Evolutionary conservation across 73 alveolate genomes (phyloP), one percentile per base, ranked within the genome.

Genomic region (Paramecium octaurelia): DNA sequence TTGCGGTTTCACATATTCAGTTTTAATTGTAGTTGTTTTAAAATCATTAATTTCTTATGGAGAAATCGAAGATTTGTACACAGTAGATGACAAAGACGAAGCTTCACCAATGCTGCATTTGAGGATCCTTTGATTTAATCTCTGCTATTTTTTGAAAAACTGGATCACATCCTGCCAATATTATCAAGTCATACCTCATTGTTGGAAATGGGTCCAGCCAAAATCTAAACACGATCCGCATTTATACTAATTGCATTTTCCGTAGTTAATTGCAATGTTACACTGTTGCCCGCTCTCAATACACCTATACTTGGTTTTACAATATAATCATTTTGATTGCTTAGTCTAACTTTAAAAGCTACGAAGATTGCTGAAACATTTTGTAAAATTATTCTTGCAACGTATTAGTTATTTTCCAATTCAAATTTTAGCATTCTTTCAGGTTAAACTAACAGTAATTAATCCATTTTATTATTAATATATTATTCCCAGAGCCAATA

Each of bases 331-430:
- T 8, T 38, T 73, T 34, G 87, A 73, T 73, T 73, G 21, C 59
- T 73, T 73, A 73, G 14, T 73, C 87, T 73, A 38, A 73, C 46
- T 40, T 73, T 73, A 36, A 73, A 73, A 35, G 87, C 87, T 35
- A 34, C 87, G 40, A 64, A 64, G 24, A 64, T 34, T 64, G 84
- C 20, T 31, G 50, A 54, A 31, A 64, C 46, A 64, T 64, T 64
- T 31, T 27, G 23, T 24, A 64, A 64, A 34, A 64, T 8, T 1
- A 64, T 64, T 64, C 27, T 31, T 64, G 84, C 42, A 27, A 34
- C 12, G 50, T 64, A 64, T 27, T 64, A 31, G 12, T 64, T 64
- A 34, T 64, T 34, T 64, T 27, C 42, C 6, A 23, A 11, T 27
- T 27, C 46, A 8, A 64, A 64, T 64, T 64, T 64, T 9, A 64